Evolutionary conservation across 2,329 filamentous ascomycete genomes (phyloP).

Genomic region (Aspergillus persii): DNA sequence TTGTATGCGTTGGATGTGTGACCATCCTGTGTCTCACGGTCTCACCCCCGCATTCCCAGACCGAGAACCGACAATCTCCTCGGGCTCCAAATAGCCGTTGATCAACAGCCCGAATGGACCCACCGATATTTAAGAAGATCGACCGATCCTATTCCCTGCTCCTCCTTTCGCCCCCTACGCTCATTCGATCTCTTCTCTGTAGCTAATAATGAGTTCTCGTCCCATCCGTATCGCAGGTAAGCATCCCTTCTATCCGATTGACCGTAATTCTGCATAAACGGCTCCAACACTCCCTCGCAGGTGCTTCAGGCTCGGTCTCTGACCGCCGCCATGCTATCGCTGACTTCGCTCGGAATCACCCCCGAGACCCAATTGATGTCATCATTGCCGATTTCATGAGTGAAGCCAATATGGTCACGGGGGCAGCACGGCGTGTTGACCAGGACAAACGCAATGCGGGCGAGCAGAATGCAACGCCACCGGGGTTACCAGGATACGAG

Average conservation of each 20-base stretch:
- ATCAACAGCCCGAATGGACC: not conserved
- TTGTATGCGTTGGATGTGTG: no score
- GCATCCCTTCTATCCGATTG: not conserved
- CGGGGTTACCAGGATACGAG: constrained; percentile 47
- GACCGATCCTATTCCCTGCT: no score
- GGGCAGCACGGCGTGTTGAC: constrained; percentile 37
- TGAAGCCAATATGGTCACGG: constrained; percentile 53
- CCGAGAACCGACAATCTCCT: constrained; percentile 15
- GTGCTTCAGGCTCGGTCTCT: constrained; percentile 46
- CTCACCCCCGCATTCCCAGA: constrained; percentile 15
- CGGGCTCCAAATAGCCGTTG: not conserved
- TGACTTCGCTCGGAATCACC: constrained; percentile 41
- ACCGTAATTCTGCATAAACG: no score
- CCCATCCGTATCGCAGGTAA: constrained; percentile 31
- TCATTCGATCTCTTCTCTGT: not conserved
- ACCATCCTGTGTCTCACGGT: no score
- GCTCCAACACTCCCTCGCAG: constrained; percentile 14
- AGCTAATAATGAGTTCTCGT: constrained; percentile 18
- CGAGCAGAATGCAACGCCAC: not conserved
- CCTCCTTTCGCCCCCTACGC: not conserved
- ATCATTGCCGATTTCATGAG: constrained; percentile 50
- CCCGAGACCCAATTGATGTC: constrained; percentile 47
- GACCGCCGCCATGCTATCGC: constrained; percentile 47
- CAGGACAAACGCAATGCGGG: constrained; percentile 21
- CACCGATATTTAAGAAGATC: no score